These are phyloP conservation scores for Penicillium coffeae DNA, from an alignment of 495 filamentous ascomycete species.

Conservation along the genomic window DNA sequence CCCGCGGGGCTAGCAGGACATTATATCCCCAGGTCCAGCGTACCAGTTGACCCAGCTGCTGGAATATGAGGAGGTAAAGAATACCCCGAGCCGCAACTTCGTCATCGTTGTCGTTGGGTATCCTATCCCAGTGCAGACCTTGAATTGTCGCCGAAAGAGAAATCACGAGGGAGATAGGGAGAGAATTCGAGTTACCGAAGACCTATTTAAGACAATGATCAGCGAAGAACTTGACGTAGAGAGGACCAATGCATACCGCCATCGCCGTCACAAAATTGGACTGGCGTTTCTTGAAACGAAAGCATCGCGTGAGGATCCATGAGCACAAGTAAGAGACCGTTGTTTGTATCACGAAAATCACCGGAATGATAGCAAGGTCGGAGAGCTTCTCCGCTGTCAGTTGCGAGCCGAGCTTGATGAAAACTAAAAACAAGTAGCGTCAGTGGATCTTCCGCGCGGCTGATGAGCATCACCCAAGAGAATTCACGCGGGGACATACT, in stretches of 20 bases:
- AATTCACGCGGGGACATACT: slow-evolving; percentile 53
- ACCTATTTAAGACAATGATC: slow-evolving; percentile 47
- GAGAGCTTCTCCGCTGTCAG: slow-evolving; percentile 83
- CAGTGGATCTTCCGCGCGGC: not conserved
- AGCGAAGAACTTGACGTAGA: slow-evolving; percentile 1
- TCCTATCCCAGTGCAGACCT: slow-evolving; percentile 88
- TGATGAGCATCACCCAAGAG: not conserved
- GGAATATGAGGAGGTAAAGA: slow-evolving; percentile 92
- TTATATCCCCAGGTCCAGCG: slow-evolving; percentile 99
- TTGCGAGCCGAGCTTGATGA: slow-evolving; percentile 96
- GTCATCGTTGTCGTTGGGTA: slow-evolving; percentile 88
- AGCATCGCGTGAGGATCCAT: slow-evolving; percentile 62
- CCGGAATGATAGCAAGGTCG: slow-evolving; percentile 87
- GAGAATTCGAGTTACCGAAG: slow-evolving; percentile 97
- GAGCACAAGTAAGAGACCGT: slow-evolving; percentile 77
- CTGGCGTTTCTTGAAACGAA: slow-evolving; percentile 75
- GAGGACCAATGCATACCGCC: slow-evolving; percentile 56
- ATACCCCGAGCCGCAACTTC: slow-evolving; percentile 93
- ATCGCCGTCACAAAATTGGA: slow-evolving; percentile 94
- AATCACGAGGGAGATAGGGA: slow-evolving; percentile 93
- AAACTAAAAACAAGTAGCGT: slow-evolving; percentile 56
- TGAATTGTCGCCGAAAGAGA: slow-evolving; percentile 87
- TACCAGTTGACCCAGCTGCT: slow-evolving; percentile 92
- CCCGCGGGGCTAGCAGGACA: slow-evolving; percentile 77
- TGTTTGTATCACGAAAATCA: slow-evolving; percentile 88